Evolutionary conservation across 2,329 filamentous ascomycete genomes (phyloP).

Genomic region (Aureobasidium mangrovei): DNA sequence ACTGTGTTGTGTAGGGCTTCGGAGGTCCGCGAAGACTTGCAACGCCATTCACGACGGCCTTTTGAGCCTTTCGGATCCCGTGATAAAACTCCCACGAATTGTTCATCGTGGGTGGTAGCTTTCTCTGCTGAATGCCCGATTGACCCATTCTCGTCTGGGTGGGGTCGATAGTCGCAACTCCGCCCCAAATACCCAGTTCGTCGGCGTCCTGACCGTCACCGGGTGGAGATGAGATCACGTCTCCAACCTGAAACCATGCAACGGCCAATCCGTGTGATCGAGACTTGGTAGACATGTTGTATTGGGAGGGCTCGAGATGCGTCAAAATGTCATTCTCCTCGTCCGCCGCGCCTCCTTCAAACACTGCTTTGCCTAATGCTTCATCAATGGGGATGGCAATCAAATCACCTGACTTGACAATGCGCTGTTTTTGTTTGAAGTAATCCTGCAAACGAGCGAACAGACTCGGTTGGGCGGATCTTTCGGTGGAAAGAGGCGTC

Average conservation of each 20-base stretch:
- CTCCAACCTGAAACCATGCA: constrained; percentile 87
- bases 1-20: constrained; percentile 34
- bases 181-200: constrained; percentile 68
- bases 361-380: constrained; percentile 69
- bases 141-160: constrained; percentile 83
- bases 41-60: constrained; percentile 50
- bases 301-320: constrained; percentile 1
- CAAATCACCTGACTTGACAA: constrained; percentile 79
- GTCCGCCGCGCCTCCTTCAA: constrained; percentile 60
- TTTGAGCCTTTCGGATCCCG: constrained; percentile 55
- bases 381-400: constrained; percentile 86
- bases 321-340: constrained; percentile 48
- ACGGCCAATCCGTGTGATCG: constrained; percentile 38
- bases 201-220: constrained; percentile 47
- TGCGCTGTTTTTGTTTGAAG: constrained; percentile 72
- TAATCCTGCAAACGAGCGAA: constrained; percentile 80
- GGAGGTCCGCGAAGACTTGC: constrained; percentile 30
- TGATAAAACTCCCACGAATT: constrained; percentile 89
- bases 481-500: constrained; percentile 79
- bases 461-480: constrained; percentile 73
- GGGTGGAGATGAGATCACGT: constrained; percentile 47
- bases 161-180: constrained; percentile 77
- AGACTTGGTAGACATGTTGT: constrained; percentile 31
- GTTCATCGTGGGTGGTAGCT: constrained; percentile 64
- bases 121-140: constrained; percentile 76